Evolutionary conservation across 1,284 basidiomycete genomes (phyloP).

Genomic region (Mycena citricolor): DNA sequence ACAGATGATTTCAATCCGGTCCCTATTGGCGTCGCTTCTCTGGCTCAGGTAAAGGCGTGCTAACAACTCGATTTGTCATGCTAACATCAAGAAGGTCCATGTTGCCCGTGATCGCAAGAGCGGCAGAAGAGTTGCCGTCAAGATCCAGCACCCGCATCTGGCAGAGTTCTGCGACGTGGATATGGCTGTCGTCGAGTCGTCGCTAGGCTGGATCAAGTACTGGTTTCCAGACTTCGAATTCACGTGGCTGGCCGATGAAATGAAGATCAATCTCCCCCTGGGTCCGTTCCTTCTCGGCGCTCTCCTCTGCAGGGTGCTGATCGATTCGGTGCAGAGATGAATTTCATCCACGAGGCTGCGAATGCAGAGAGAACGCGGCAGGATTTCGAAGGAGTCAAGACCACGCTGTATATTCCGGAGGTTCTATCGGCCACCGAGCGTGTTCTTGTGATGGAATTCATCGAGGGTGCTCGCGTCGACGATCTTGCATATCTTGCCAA

Average conservation of each 20-base stretch:
- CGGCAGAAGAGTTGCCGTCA: constrained; percentile 85
- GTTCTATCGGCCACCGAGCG: constrained; percentile 83
- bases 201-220: constrained; percentile 82
- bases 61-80: constrained; percentile 64
- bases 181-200: constrained; percentile 85
- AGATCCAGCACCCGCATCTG: constrained; percentile 95
- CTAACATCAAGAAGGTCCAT: constrained; percentile 83
- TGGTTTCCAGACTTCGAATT: constrained; percentile 92
- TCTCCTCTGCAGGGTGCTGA: constrained; percentile 6
- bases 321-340: constrained; percentile 66
- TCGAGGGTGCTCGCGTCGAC: constrained; percentile 87
- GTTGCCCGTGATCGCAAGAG: constrained; percentile 73
- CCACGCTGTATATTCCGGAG: constrained; percentile 89
- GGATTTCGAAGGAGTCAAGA: constrained; percentile 76
- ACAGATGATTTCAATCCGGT: constrained; percentile 76
- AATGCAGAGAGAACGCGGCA: constrained; percentile 75
- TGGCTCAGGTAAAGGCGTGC: constrained; percentile 14
- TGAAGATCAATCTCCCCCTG: constrained; percentile 26
- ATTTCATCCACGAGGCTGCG: constrained; percentile 87
- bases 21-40: constrained; percentile 69
- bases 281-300: constrained; percentile 19
- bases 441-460: constrained; percentile 93
- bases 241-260: constrained; percentile 74
- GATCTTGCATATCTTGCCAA: constrained; percentile 84
- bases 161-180: constrained; percentile 89